phyloP scores from a whole-genome alignment of 345 rosid species.

The Salix dunnii region DNA sequence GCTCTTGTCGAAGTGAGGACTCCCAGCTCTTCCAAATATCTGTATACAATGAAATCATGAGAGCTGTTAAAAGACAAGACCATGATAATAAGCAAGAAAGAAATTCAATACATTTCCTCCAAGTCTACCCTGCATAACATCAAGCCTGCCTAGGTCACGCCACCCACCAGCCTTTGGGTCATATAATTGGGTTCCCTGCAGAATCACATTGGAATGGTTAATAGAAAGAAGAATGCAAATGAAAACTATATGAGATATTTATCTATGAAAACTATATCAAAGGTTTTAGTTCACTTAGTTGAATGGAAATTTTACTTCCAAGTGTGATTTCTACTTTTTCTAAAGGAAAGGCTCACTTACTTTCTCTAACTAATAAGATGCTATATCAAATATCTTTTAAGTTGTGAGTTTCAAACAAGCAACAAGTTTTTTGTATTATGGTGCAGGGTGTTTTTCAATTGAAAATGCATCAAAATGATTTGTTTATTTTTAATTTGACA shows the following conservation, averaged over 20 bases:
- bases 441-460: too few relatives aligned
- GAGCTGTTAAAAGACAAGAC: neutral
- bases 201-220: slow-evolving; percentile 19
- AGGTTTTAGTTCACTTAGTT: neutral
- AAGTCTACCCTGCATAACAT: slow-evolving; percentile 84
- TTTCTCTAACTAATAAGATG: too few relatives aligned
- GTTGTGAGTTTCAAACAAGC: neutral
- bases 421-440: too few relatives aligned
- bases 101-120: neutral
- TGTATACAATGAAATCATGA: slow-evolving; percentile 25
- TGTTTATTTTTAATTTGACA: too few relatives aligned
- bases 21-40: slow-evolving; percentile 99
- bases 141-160: slow-evolving; percentile 97
- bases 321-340: neutral
- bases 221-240: slow-evolving; percentile 6
- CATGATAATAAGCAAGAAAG: neutral
- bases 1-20: slow-evolving; percentile 98
- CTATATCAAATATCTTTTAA: neutral
- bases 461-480: too few relatives aligned
- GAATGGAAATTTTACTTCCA: neutral
- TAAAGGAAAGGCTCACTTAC: too few relatives aligned
- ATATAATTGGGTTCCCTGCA: slow-evolving; percentile 91
- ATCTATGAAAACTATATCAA: neutral
- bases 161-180: slow-evolving; percentile 99
- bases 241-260: neutral